Evolutionary conservation across 768 basidiomycete species (phyloP), one percentile per base, ranked within the genome.

Genomic region (Termitomyces sp.): DNA sequence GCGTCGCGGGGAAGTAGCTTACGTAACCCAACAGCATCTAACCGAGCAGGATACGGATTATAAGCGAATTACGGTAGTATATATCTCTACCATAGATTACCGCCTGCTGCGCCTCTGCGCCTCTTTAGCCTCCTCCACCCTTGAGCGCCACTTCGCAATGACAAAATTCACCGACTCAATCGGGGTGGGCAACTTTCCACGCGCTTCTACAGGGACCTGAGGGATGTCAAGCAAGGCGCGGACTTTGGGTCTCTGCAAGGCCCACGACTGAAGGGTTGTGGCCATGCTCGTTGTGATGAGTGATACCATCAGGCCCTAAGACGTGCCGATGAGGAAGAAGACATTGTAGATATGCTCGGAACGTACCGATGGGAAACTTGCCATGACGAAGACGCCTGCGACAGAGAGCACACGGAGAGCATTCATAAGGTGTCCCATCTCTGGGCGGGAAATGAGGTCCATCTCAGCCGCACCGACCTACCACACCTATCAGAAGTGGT

Each of bases 391-490:
- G 57, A 74, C 67, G 51, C 75, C 79, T 17, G 71, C 60, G 45
- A 87, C 53, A 10, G 83, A 78, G n/a, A 84, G 65, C 21, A 86
- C 61, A 2, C 84, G 82, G 67, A 93, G 75, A 38, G 73, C 67
- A 64, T 91, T 91, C 77, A 86, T 80, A 45, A 84, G 62, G 64
- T 93, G 91, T 8, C 78, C 80, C 70, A 84, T 78, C 38, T 71
- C 70, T n/a, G 80, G 81, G 63, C 74, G 73, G 45, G 77, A 62
- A 55, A 73, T 62, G 70, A 80, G 69, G 76, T 86, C 73, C 71
- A 82, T 68, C 63, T 82, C 78, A 75, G 78, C 72, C 63, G 71
- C 83, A 78, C 73, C 68, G 53, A 78, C 49, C 77, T 77, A 55
- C 10, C 41, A 62, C 8, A 53, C 30, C 12, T 19, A 33, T 53